A percentile compares a stretch with the other conserved stretches of the same genome.
Conservation (phyloP, 73 alveolate species). For the Paramecium biaurelia region DNA sequence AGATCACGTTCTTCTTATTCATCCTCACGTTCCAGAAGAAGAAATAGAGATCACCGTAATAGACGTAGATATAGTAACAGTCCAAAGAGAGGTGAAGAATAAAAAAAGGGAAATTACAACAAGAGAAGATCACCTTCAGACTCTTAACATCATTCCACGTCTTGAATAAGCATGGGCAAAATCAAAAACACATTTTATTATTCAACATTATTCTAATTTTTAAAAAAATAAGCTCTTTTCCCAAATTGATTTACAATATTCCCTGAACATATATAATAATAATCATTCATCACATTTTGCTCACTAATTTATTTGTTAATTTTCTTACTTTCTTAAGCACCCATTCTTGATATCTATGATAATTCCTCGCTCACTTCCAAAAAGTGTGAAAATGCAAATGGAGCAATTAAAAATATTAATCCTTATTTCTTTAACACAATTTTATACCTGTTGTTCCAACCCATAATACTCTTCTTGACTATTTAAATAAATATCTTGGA, state of each 20-base stretch:
- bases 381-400: constrained; percentile 45
- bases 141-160: constrained; percentile 5
- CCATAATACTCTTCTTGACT: constrained; percentile 6
- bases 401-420: constrained; percentile 18
- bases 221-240: neutral
- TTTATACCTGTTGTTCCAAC: constrained; percentile 45
- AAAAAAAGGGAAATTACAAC: neutral
- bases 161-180: neutral
- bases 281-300: neutral
- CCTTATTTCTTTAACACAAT: neutral
- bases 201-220: neutral
- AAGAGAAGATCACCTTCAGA: neutral
- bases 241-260: neutral
- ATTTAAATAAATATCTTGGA: neutral
- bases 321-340: neutral
- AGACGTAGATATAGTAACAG: constrained; percentile 32
- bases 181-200: neutral
- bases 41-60: neutral
- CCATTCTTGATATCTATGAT: neutral
- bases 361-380: constrained; percentile 48
- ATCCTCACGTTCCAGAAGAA: constrained; percentile 33
- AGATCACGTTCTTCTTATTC: constrained; percentile 7
- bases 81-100: neutral
- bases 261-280: neutral
- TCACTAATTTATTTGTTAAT: neutral